Evolutionary conservation across 768 basidiomycete species (phyloP), one percentile per base, ranked within the genome.

Genomic region (Suillus tomentosus): DNA sequence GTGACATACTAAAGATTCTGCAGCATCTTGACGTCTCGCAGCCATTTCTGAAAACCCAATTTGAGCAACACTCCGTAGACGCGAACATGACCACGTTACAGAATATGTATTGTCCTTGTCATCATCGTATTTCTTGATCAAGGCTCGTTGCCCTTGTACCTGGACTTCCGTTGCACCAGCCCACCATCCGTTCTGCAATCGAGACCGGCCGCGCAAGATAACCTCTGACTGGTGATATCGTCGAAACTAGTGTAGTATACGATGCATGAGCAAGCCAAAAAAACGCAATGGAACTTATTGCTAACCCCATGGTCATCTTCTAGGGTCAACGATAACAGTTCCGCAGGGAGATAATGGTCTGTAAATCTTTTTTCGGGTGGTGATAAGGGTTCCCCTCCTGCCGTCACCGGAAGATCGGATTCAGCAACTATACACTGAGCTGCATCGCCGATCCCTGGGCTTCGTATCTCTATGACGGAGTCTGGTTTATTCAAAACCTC

Each of bases 211-310:
- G 17, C 72, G 76, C n/a, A 82, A 60, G 5, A 69, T 63, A 17
- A 85, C 72, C 17, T 85, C 81, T 1, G 82, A 83, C 60, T 82
- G 82, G 63, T 84, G 83, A 64, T 84, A 84, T 61, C 80, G 76
- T 54, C 74, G 76, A 61, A 83, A 85, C 84, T 85, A 57, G 27
- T 14, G 14, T 14, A 48, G 39, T 24, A 64, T 3, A 51, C 2
- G 51, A 50, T 17, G 51, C 27, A 47, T 63, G 15, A 48, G 61
- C 39, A 42, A 62, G 37, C 56, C 19, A 60, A 50, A 9, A 27
- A 34, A 51, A 54, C 6, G 37, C n/a, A 13, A 48, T 34, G 22
- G 8, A 34, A 50, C 59, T 61, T 7, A 36, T 10, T 31, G 17
- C 31, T 39, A 72, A 80, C 80, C 62, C 80, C 80, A 57, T 76